Percentiles rank a stretch among this genome's conserved stretches.
Conservation (phyloP, 805 yeast genomes). For the Candida montana region DNA sequence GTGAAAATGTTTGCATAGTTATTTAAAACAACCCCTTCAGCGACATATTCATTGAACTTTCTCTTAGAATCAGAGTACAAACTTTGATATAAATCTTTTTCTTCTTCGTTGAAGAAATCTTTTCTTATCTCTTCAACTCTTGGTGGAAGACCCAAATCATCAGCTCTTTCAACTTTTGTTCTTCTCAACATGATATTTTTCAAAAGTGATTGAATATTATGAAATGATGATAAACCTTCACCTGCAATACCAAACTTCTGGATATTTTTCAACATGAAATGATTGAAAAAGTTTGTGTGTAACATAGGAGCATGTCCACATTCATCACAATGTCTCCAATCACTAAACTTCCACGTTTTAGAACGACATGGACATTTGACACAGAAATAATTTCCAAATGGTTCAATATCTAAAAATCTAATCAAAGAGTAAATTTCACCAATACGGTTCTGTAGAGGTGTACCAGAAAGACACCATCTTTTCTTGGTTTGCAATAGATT, state of each 20-base stretch:
- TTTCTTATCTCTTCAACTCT: slow-evolving; percentile 84
- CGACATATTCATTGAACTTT: slow-evolving; percentile 86
- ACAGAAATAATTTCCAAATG: slow-evolving; percentile 87
- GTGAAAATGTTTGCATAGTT: slow-evolving; percentile 97
- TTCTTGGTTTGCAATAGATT: slow-evolving; percentile 65
- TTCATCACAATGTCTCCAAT: slow-evolving; percentile 73
- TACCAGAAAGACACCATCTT: slow-evolving; percentile 91
- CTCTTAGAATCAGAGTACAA: slow-evolving; percentile 83
- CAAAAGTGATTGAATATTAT: slow-evolving; percentile 66
- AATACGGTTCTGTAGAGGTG: slow-evolving; percentile 93
- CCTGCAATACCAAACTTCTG: slow-evolving; percentile 80
- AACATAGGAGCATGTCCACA: slow-evolving; percentile 95
- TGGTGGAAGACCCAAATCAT: slow-evolving; percentile 96
- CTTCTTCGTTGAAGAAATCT: slow-evolving; percentile 90
- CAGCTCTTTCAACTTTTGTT: slow-evolving; percentile 94
- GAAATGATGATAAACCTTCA: slow-evolving; percentile 74
- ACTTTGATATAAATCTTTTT: slow-evolving; percentile 85
- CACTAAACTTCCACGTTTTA: slow-evolving; percentile 78
- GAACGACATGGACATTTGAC: slow-evolving; percentile 87
- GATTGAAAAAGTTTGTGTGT: slow-evolving; percentile 93
- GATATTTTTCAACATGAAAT: slow-evolving; percentile 90
- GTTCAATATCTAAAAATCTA: slow-evolving; percentile 75
- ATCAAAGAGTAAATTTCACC: slow-evolving; percentile 94
- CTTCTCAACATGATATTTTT: slow-evolving; percentile 86
- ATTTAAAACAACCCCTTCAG: slow-evolving; percentile 92